Conservation (phyloP, 176 grass and related monocot species). For the Rhynchospora breviuscula region DNA sequence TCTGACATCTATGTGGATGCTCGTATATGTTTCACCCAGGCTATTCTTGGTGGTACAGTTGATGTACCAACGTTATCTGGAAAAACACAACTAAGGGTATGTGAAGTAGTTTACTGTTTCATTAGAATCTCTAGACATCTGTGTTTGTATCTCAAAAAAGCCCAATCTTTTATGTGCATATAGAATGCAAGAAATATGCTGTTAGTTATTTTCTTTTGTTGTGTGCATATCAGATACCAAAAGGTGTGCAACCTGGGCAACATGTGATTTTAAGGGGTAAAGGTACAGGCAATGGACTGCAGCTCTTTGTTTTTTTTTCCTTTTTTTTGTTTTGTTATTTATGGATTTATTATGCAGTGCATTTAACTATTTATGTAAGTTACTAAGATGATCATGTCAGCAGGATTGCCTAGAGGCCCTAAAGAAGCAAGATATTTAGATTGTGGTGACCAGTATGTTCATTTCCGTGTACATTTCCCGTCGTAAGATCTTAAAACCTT, state of each 20-base stretch:
- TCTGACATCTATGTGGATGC: slow-evolving; percentile 74
- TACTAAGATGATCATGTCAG: slow-evolving; percentile 44
- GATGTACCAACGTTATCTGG: slow-evolving; percentile 79
- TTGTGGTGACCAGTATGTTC: slow-evolving; percentile 74
- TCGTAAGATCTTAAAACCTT: slow-evolving; percentile 62
- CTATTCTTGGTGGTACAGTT: slow-evolving; percentile 85
- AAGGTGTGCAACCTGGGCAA: slow-evolving; percentile 84
- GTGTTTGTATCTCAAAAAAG: background rate
- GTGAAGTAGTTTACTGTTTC: background rate
- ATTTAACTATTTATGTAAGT: background rate
- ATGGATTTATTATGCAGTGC: slow-evolving; percentile 2
- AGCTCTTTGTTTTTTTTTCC: background rate
- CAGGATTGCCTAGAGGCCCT: slow-evolving; percentile 66
- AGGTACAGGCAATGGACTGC: slow-evolving; percentile 43
- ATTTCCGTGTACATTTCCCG: slow-evolving; percentile 76
- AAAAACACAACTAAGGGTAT: slow-evolving; percentile 73
- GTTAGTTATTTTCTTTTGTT: background rate
- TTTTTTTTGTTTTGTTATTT: background rate
- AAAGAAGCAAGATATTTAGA: slow-evolving; percentile 43
- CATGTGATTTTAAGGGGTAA: slow-evolving; percentile 73
- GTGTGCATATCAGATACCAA: slow-evolving; percentile 64
- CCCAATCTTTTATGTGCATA: background rate
- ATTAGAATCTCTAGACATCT: background rate
- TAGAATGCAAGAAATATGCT: background rate
- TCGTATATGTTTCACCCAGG: slow-evolving; percentile 84